Percentiles rank a stretch among this genome's conserved stretches.
Conservation (phyloP, 2,329 filamentous ascomycete genomes). For the Phialemonium atrogriseum region DNA sequence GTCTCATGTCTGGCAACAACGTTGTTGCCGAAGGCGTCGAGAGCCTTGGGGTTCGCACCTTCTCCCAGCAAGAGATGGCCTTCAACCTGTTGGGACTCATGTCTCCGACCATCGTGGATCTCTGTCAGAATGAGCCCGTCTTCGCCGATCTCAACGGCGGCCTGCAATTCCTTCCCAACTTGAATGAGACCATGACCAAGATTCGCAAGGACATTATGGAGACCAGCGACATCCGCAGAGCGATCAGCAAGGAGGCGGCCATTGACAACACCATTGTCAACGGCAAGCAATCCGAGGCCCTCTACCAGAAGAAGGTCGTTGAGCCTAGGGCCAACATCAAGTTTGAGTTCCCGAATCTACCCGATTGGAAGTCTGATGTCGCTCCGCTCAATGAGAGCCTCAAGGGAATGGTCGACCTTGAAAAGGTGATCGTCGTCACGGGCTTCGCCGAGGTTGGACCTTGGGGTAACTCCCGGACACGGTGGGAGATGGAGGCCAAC, state of each 20-base stretch:
- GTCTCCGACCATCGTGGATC: conserved; percentile 86
- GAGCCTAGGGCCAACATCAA: conserved; percentile 97
- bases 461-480: conserved; percentile 96
- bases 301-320: conserved; percentile 91
- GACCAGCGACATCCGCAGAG: conserved; percentile 85
- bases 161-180: conserved; percentile 91
- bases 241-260: conserved; percentile 90
- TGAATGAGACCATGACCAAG: conserved; percentile 89
- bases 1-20: conserved; percentile 97
- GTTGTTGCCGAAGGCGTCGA: conserved; percentile 95
- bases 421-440: conserved; percentile 95
- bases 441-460: conserved; percentile 94
- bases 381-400: conserved; percentile 81
- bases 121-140: conserved; percentile 92
- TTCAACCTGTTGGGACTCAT: conserved; percentile 97
- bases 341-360: conserved; percentile 85
- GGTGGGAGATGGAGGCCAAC: conserved; percentile 98
- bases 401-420: conserved; percentile 96
- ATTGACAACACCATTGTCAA: conserved; percentile 98
- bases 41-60: conserved; percentile 92
- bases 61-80: conserved; percentile 99
- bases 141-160: conserved; percentile 97
- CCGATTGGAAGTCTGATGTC: conserved; percentile 86
- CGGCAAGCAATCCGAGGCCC: conserved; percentile 79
- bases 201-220: conserved; percentile 92